Evolutionary conservation across 108 stramenopile genomes (phyloP).

Genomic region (Licmophora abbreviata): DNA sequence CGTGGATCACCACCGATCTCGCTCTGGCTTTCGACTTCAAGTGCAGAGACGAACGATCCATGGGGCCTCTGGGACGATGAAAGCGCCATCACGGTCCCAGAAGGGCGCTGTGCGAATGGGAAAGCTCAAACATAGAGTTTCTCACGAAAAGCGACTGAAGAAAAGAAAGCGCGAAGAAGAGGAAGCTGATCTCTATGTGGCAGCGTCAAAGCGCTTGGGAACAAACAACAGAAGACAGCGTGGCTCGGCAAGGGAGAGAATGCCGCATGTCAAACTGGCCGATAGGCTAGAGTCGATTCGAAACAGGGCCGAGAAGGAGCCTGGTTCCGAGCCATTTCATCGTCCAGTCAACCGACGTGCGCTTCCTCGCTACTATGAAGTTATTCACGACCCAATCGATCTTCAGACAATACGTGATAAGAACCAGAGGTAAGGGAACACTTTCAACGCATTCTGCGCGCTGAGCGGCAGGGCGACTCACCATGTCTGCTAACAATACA

Average conservation of each 20-base stretch:
- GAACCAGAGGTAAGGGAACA: conserved; percentile 51
- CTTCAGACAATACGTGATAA: conserved; percentile 70
- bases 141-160: conserved; percentile 51
- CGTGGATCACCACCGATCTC: neutral
- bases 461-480: neutral
- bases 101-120: conserved; percentile 28
- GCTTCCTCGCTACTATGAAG: conserved; percentile 68
- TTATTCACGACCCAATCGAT: conserved; percentile 75
- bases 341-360: conserved; percentile 53
- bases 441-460: neutral
- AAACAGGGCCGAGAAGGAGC: conserved; percentile 45
- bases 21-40: neutral
- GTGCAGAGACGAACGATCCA: neutral
- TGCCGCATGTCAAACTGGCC: conserved; percentile 78
- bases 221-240: conserved; percentile 73
- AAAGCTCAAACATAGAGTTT: conserved; percentile 30
- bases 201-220: conserved; percentile 41
- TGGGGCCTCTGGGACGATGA: neutral
- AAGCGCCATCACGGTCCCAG: conserved; percentile 14
- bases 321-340: conserved; percentile 50
- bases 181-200: conserved; percentile 59
- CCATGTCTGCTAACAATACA: too few species aligned
- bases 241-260: conserved; percentile 69
- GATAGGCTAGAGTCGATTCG: conserved; percentile 72
- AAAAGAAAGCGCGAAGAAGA: conserved; percentile 67